A percentile compares a stretch with the other conserved stretches of the same genome.
Conservation (phyloP, 2,329 filamentous ascomycete species). For the Diaporthe capsici region DNA sequence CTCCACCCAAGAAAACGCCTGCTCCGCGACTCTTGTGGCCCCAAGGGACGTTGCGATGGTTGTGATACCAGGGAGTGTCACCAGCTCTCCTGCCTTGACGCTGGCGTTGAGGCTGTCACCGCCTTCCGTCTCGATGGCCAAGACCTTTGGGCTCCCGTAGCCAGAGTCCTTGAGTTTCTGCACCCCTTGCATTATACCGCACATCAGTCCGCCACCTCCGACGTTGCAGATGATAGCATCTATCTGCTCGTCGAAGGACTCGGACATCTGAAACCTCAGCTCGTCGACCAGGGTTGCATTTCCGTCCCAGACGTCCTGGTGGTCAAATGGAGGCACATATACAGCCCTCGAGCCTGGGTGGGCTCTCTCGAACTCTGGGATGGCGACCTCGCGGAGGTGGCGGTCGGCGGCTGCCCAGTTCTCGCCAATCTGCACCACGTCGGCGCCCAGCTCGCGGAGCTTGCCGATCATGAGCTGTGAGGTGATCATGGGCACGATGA, state of each 20-base stretch:
- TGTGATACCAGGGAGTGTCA: constrained; percentile 78
- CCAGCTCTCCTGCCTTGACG: constrained; percentile 65
- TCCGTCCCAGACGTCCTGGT: constrained; percentile 76
- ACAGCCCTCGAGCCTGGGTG: constrained; percentile 58
- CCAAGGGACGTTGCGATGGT: constrained; percentile 80
- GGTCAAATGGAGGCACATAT: constrained; percentile 77
- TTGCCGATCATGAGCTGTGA: constrained; percentile 77
- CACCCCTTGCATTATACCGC: constrained; percentile 76
- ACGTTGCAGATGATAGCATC: constrained; percentile 79
- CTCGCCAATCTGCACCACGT: constrained; percentile 76
- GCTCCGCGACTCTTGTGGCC: constrained; percentile 73
- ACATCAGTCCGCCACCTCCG: constrained; percentile 79
- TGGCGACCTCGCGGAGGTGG: constrained; percentile 65
- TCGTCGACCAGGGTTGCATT: constrained; percentile 69
- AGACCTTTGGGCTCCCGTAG: constrained; percentile 58
- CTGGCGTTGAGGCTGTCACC: constrained; percentile 75
- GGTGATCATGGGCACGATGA: constrained; percentile 78
- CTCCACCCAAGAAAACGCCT: constrained; percentile 71
- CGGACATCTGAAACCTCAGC: constrained; percentile 52
- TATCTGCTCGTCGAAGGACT: constrained; percentile 50
- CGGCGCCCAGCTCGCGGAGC: constrained; percentile 73
- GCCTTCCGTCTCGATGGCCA: constrained; percentile 81
- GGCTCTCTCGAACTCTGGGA: constrained; percentile 59
- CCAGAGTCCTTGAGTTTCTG: constrained; percentile 54
- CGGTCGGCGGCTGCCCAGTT: constrained; percentile 79